Base-by-base conservation (phyloP, 768 basidiomycete genomes). In the Nidularia sp. region DNA sequence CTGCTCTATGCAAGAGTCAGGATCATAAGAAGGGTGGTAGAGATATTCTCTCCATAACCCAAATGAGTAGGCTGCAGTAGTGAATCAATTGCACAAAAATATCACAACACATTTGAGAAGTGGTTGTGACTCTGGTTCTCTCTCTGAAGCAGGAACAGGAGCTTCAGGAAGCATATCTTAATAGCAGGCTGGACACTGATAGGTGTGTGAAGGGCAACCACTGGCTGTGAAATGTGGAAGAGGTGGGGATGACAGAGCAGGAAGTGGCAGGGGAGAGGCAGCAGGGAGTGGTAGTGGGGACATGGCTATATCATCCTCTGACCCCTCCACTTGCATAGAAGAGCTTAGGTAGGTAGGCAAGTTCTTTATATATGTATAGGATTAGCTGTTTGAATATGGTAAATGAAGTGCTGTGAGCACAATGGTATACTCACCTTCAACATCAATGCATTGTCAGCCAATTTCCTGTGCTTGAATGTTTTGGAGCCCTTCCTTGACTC, bases 21-120 rank as follows among this genome's bases (percentile, higher is more conserved):
- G 69, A 50, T 70, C 66, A 44, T 60, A 65, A 12, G 66, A 62
- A 0, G 68, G 69, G 6, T 61, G 55, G 45, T 62, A 55, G 9
- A 56, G 55, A 49, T 69, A 69, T 46, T 60, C 46, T 9, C 64
- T 51, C 8, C 50, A 53, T 0, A 69, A 35, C 4, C 65, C 57
- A 56, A 68, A 66, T 13, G 49, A 34, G 45, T 70, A 66, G 8
- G 48, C 12, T 3, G 47, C 48, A 7, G 68, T 69, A 25, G 35
- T 18, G 12, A 62, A 35, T 7, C 31, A 34, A 49, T 64, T 48
- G 29, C 58, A 47, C 1, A 70, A 55, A 48, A 58, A 58, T 7
- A 62, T 49, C 22, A 4, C 12, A 9, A 60, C 25, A 1, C 48
- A 42, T 6, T 18, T 18, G 7, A 55, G 5, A 5, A 48, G 13